These are phyloP conservation scores for Laetiporus sulphureus DNA, from an alignment of 1,284 basidiomycete species.

Conservation along the genomic window DNA sequence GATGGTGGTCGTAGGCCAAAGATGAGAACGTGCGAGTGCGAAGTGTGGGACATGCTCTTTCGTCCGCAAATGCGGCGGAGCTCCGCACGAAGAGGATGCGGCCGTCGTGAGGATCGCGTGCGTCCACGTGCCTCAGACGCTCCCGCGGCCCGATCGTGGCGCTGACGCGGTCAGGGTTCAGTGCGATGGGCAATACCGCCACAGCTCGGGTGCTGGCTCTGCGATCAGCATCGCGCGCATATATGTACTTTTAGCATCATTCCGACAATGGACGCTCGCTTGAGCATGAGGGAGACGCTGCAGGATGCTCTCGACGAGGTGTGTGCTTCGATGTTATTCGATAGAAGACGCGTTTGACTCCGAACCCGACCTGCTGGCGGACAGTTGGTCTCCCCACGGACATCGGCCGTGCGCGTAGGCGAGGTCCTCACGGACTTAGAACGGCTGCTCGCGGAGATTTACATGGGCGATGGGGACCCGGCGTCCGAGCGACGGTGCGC, in stretches of 20 bases:
- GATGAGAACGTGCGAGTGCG: not conserved
- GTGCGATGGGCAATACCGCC: no score
- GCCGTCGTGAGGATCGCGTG: not conserved
- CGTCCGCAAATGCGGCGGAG: constrained; percentile 9
- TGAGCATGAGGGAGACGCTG: constrained; percentile 39
- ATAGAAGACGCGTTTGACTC: not conserved
- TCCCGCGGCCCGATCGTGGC: no score
- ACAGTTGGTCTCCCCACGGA: constrained; percentile 56
- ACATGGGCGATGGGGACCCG: constrained; percentile 32
- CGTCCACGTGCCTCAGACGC: no score
- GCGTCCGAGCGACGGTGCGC: constrained; percentile 35
- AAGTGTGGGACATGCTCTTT: not conserved
- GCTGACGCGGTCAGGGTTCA: no score
- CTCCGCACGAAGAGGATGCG: constrained; percentile 3
- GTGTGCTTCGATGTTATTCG: constrained; percentile 15
- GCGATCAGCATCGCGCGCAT: no score
- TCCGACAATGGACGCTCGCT: no score
- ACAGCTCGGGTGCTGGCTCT: no score
- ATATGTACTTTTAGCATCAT: no score
- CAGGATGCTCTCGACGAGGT: constrained; percentile 64
- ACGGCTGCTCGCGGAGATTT: constrained; percentile 49
- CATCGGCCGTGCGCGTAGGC: constrained; percentile 41
- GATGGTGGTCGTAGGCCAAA: constrained; percentile 3
- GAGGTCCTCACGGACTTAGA: constrained; percentile 53
- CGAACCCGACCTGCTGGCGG: constrained; percentile 9